Percentiles rank a stretch among this genome's conserved stretches.
These are phyloP conservation scores for Curvularia verruculosa DNA, from an alignment of 2,329 filamentous ascomycete species.

Conservation along the genomic window DNA sequence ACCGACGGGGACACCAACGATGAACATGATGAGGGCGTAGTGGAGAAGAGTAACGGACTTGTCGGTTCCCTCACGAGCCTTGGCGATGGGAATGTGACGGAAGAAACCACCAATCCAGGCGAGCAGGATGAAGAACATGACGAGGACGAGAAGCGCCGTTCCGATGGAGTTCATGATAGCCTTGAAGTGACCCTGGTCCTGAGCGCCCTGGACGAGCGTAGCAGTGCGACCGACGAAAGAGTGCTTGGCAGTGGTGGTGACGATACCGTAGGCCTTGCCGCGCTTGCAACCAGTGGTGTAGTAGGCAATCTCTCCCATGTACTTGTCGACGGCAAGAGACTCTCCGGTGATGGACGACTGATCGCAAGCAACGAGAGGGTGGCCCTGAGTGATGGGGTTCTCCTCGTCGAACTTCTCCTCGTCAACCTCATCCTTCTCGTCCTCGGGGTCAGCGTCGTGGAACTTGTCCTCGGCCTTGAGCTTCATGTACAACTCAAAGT, in stretches of 20 bases:
- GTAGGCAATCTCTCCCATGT: slow-evolving; percentile 77
- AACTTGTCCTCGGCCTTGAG: slow-evolving; percentile 61
- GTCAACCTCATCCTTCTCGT: slow-evolving; percentile 65
- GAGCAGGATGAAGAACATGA: slow-evolving; percentile 77
- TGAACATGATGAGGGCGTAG: slow-evolving; percentile 61
- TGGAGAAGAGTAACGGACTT: slow-evolving; percentile 66
- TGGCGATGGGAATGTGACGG: slow-evolving; percentile 69
- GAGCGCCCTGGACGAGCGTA: slow-evolving; percentile 73
- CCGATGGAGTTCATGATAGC: slow-evolving; percentile 84
- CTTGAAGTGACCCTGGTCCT: slow-evolving; percentile 71
- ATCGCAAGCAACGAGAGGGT: slow-evolving; percentile 73
- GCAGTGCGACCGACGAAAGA: slow-evolving; percentile 81
- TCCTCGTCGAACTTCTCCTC: slow-evolving; percentile 65
- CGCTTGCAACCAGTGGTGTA: slow-evolving; percentile 84
- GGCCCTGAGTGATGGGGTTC: slow-evolving; percentile 62
- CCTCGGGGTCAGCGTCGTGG: slow-evolving; percentile 64
- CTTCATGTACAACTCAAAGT: slow-evolving; percentile 70
- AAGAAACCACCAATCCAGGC: slow-evolving; percentile 82
- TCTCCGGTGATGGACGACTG: slow-evolving; percentile 83
- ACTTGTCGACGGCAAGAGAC: slow-evolving; percentile 78
- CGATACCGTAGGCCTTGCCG: slow-evolving; percentile 74
- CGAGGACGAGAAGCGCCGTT: slow-evolving; percentile 73
- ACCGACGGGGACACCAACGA: slow-evolving; percentile 79
- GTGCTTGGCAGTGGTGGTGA: slow-evolving; percentile 69
- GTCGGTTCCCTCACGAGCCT: slow-evolving; percentile 57